Conservation (phyloP, 257 asterid genomes). For the Nicotiana sylvestris region DNA sequence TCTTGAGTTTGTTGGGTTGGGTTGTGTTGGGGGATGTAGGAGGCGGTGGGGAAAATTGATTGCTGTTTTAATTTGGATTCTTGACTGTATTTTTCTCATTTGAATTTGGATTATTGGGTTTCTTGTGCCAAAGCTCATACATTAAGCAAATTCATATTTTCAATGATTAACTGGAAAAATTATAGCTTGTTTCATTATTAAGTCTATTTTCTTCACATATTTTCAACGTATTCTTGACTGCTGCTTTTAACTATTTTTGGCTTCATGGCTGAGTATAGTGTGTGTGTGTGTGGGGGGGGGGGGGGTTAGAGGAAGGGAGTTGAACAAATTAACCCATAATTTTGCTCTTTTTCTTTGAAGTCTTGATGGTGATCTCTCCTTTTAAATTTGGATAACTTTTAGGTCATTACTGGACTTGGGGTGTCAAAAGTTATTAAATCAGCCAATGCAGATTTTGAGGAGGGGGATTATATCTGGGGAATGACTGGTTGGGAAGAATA, state of each 20-base stretch:
- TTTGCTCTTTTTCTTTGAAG: no score
- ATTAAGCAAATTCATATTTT: not conserved
- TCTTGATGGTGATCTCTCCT: not conserved
- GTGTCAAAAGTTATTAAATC: conserved; percentile 21
- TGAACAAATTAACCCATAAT: not conserved
- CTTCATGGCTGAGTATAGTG: not conserved
- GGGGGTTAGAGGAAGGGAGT: not conserved
- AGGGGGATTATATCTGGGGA: conserved; percentile 26
- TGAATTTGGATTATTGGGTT: not conserved
- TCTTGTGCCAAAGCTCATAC: not conserved
- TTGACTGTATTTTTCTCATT: not conserved
- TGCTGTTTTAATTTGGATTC: not conserved
- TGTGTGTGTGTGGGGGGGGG: not conserved
- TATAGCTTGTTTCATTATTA: not conserved
- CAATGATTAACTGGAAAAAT: not conserved
- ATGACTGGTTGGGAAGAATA: conserved; percentile 23
- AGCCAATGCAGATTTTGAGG: conserved; percentile 9
- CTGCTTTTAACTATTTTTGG: not conserved
- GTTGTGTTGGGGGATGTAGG: not conserved
- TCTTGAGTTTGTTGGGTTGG: not conserved
- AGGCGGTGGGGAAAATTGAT: not conserved
- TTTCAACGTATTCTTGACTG: not conserved
- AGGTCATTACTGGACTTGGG: conserved; percentile 20
- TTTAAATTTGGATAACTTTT: not conserved
- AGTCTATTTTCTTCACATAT: not conserved